phyloP scores from a whole-genome alignment of 2,329 filamentous ascomycete species.

The Alternaria sp. region DNA sequence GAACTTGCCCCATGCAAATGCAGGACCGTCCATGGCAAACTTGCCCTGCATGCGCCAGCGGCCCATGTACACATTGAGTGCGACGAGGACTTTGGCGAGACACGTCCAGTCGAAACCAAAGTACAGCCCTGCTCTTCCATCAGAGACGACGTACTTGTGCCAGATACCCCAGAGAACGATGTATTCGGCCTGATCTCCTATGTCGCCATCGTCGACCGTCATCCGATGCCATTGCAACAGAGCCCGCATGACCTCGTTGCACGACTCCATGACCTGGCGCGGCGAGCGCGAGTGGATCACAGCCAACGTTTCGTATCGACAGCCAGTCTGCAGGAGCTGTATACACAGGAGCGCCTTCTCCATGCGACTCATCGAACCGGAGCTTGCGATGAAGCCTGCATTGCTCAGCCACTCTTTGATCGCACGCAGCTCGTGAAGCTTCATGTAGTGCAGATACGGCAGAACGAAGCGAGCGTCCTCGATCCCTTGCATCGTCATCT shows the following conservation, averaged over 20 bases:
- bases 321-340: slow-evolving; percentile 33
- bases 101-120: slow-evolving; percentile 30
- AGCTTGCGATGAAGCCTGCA: slow-evolving; percentile 18
- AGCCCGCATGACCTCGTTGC: slow-evolving; percentile 34
- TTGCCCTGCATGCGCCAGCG: slow-evolving; percentile 35
- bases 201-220: slow-evolving; percentile 13
- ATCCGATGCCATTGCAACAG: slow-evolving; percentile 35
- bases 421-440: slow-evolving; percentile 33
- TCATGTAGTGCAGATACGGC: slow-evolving; percentile 31
- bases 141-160: slow-evolving; percentile 12
- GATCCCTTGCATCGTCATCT: slow-evolving; percentile 27
- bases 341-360: slow-evolving; percentile 39
- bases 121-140: slow-evolving; percentile 19
- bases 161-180: slow-evolving; percentile 29
- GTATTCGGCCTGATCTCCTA: slow-evolving; percentile 12
- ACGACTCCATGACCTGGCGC: slow-evolving; percentile 27
- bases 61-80: slow-evolving; percentile 40
- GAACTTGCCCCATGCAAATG: slow-evolving; percentile 30
- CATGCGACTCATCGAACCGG: slow-evolving; percentile 26
- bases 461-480: slow-evolving; percentile 22
- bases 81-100: slow-evolving; percentile 31
- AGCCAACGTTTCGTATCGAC: slow-evolving; percentile 35
- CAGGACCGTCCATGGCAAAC: slow-evolving; percentile 30
- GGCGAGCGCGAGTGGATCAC: slow-evolving; percentile 39
- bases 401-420: slow-evolving; percentile 28